phyloP scores from a whole-genome alignment of 306 rosid genomes.

The Bauhinia variegata region DNA sequence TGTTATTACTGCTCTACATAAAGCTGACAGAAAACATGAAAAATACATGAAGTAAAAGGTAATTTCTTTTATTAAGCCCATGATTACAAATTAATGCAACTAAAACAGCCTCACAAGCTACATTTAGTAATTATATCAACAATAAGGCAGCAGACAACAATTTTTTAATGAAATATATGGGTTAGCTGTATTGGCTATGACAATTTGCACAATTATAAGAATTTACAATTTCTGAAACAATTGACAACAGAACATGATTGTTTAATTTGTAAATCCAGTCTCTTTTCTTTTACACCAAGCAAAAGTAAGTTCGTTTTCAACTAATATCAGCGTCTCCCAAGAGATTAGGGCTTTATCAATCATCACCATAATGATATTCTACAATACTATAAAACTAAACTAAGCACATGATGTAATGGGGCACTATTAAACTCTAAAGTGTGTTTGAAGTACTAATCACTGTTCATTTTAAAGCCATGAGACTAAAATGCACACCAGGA shows the following conservation, averaged over 20 bases:
- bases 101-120: slow-evolving; percentile 1
- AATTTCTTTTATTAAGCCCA: slow-evolving; percentile 10
- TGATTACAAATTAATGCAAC: not conserved
- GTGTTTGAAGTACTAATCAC: too few relatives aligned
- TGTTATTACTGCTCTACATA: slow-evolving; percentile 13
- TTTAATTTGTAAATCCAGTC: slow-evolving; percentile 14
- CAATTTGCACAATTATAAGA: slow-evolving; percentile 1
- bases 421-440: too few relatives aligned
- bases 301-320: not conserved
- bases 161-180: not conserved
- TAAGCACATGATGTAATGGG: too few relatives aligned
- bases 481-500: slow-evolving; percentile 6
- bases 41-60: slow-evolving; percentile 8
- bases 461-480: too few relatives aligned
- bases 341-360: not conserved
- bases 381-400: too few relatives aligned
- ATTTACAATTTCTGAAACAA: not conserved
- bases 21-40: not conserved
- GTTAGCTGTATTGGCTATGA: not conserved
- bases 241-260: not conserved
- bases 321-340: not conserved
- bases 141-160: not conserved
- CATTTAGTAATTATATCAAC: not conserved
- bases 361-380: not conserved
- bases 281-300: not conserved